Evolutionary conservation across 139 green algal genomes (phyloP), one percentile per base, ranked within the genome.

Genomic region (Closterium sp.): DNA sequence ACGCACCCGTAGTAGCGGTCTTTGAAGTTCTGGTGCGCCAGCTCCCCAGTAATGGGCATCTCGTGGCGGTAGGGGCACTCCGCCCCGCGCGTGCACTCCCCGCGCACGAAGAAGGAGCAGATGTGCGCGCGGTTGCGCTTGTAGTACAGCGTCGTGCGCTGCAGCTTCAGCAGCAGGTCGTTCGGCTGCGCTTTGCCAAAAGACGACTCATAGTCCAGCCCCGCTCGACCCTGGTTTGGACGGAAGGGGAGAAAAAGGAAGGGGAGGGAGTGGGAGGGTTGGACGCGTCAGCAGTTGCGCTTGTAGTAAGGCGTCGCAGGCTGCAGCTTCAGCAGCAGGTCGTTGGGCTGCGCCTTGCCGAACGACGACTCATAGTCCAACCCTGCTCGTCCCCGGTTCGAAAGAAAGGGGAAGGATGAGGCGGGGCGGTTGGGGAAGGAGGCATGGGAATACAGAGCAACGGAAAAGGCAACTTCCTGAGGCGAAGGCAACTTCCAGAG

Each of bases 221-320:
- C 88, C 25, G 87, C 83, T 38, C 34, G 31, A 36, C 35, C 93
- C 91, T 94, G 93, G 6, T 19, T 43, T 16, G 33, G 43, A 21
- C 0, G 10, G 87, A 85, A 23, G 31, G 2, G 10, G 87, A 33
- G 31, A 64, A 85, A 2, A 5, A 28, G 43, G 9, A 16, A 2
- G 43, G 43, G 43, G 43, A 16, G 9, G 43, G 12, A 69, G 43
- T 1, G 12, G 95, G 99, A 99, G 21, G 94, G 96, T 96, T 97
- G 99, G 43, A 99, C 96, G 16, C 96, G 95, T 12, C 97, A 96
- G 85, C 96, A 90, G 93, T 99, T 99, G 64, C 98, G 95, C 94
- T 98, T 98, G 94, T 99, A 99, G 94, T 99, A 99, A 0, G 98
- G 98, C 64, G 96, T 96, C 3, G 96, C 98, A 90, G 97, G 96